Evolutionary conservation across 2,329 filamentous ascomycete species (phyloP).

Genomic region (Alternaria sp.): DNA sequence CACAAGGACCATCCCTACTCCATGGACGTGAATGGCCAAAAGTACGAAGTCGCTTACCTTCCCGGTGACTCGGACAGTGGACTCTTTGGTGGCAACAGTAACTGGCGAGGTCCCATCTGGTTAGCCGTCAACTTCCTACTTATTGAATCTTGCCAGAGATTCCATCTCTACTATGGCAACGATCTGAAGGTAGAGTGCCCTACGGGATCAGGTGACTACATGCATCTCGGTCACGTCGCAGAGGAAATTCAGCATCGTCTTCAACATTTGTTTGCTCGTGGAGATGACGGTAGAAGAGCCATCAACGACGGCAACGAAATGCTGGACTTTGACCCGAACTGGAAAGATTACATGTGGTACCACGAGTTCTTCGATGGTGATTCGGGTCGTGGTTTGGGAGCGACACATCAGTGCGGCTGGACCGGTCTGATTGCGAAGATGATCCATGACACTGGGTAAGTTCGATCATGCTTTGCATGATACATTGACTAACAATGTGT

Average conservation of each 20-base stretch:
- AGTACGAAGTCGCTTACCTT: slow-evolving; percentile 86
- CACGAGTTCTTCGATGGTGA: slow-evolving; percentile 98
- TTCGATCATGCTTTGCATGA: slow-evolving; percentile 22
- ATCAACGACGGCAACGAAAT: slow-evolving; percentile 86
- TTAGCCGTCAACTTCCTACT: slow-evolving; percentile 94
- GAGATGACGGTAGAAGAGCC: slow-evolving; percentile 84
- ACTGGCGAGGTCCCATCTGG: slow-evolving; percentile 96
- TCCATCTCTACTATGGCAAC: slow-evolving; percentile 95
- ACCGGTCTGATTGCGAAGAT: slow-evolving; percentile 94
- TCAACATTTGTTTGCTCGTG: slow-evolving; percentile 87
- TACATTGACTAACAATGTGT: slow-evolving; percentile 54
- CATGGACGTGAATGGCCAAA: slow-evolving; percentile 94
- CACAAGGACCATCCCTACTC: slow-evolving; percentile 90
- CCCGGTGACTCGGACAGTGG: slow-evolving; percentile 96
- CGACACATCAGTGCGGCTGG: slow-evolving; percentile 96
- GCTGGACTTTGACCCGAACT: slow-evolving; percentile 89
- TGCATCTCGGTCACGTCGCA: slow-evolving; percentile 94
- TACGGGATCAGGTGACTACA: slow-evolving; percentile 89
- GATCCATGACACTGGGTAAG: slow-evolving; percentile 96
- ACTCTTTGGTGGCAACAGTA: slow-evolving; percentile 95
- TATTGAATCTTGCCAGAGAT: slow-evolving; percentile 91
- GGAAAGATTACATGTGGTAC: slow-evolving; percentile 95
- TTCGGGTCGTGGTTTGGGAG: slow-evolving; percentile 84
- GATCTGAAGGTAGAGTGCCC: slow-evolving; percentile 91
- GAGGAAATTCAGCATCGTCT: slow-evolving; percentile 95